A percentile compares a stretch with the other conserved stretches of the same genome.
These are phyloP conservation scores for Tetracladium setigerum DNA, from an alignment of 495 filamentous ascomycete species.

Conservation along the genomic window DNA sequence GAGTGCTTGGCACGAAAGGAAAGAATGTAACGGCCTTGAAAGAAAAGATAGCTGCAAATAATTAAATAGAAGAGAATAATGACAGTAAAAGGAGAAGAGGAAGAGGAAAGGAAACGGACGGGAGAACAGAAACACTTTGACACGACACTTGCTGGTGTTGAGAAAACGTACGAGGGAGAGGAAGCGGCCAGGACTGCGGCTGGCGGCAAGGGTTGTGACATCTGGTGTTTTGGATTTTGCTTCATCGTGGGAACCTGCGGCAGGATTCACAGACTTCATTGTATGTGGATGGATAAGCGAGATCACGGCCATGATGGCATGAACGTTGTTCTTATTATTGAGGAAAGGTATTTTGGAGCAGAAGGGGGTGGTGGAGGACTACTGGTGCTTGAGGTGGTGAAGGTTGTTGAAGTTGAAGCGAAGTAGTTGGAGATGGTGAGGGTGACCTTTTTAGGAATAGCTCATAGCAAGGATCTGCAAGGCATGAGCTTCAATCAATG, in stretches of 20 bases:
- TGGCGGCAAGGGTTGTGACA: slow-evolving; percentile 6
- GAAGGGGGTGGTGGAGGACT: too few species aligned
- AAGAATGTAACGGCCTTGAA: slow-evolving; percentile 2
- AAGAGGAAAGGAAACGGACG: slow-evolving; percentile 23
- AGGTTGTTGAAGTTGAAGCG: too few species aligned
- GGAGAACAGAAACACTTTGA: slow-evolving; percentile 7
- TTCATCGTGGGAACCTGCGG: slow-evolving; percentile 16
- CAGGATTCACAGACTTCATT: slow-evolving; percentile 2
- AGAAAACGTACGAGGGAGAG: slow-evolving; percentile 5
- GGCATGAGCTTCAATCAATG: too few species aligned
- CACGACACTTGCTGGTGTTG: slow-evolving; percentile 10
- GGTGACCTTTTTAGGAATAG: too few species aligned
- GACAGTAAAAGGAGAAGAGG: slow-evolving; percentile 19
- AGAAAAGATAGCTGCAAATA: slow-evolving; percentile 17
- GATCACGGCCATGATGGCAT: too few species aligned
- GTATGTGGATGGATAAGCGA: too few species aligned
- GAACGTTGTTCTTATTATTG: too few species aligned
- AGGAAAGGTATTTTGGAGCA: too few species aligned
- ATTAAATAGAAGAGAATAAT: slow-evolving; percentile 33
- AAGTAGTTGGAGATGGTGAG: too few species aligned
- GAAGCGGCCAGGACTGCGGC: background rate
- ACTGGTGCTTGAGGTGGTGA: too few species aligned
- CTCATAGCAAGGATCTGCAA: too few species aligned
- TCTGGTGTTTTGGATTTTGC: slow-evolving; percentile 19
- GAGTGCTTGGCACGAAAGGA: background rate